Conservation (phyloP, 129 eudicot genomes). For the Sambucus nigra region DNA sequence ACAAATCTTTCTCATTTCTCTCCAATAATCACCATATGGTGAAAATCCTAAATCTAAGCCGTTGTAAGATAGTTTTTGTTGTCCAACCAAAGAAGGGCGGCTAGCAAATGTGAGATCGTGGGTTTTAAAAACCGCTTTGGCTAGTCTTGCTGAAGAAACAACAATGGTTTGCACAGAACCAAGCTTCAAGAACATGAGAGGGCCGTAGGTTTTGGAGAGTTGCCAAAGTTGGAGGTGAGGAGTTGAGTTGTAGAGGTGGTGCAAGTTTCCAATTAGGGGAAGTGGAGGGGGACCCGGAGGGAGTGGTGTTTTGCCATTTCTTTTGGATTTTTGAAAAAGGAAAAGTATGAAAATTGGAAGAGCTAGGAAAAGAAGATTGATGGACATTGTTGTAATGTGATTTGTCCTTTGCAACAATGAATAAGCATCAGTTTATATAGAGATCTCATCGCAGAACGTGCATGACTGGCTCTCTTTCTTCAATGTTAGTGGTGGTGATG, state of each 20-base stretch:
- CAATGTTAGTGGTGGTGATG: too few species aligned
- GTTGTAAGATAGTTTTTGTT: conserved; percentile 12
- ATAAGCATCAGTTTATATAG: too few species aligned
- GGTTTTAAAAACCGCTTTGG: conserved; percentile 23
- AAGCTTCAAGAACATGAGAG: conserved; percentile 13
- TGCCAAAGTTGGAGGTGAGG: neutral
- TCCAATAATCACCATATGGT: conserved; percentile 20
- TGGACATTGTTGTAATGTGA: too few species aligned
- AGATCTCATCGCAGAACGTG: too few species aligned
- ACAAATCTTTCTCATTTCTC: conserved; percentile 19
- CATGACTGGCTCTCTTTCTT: too few species aligned
- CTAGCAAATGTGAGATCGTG: conserved; percentile 19
- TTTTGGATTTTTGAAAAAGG: neutral
- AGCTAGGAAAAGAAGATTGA: neutral
- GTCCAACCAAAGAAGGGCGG: conserved; percentile 18
- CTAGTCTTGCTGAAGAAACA: conserved; percentile 23
- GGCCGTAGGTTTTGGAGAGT: conserved; percentile 25
- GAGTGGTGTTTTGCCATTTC: neutral
- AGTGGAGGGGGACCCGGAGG: neutral
- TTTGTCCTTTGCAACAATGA: too few species aligned
- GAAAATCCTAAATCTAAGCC: conserved; percentile 14
- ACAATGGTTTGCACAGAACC: conserved; percentile 22
- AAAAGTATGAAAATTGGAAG: neutral
- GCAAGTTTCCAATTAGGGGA: neutral
- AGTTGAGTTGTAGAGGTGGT: neutral